A percentile compares a stretch with the other conserved stretches of the same genome.
phyloP scores from a whole-genome alignment of 257 asterid species.

The Rhazya stricta region DNA sequence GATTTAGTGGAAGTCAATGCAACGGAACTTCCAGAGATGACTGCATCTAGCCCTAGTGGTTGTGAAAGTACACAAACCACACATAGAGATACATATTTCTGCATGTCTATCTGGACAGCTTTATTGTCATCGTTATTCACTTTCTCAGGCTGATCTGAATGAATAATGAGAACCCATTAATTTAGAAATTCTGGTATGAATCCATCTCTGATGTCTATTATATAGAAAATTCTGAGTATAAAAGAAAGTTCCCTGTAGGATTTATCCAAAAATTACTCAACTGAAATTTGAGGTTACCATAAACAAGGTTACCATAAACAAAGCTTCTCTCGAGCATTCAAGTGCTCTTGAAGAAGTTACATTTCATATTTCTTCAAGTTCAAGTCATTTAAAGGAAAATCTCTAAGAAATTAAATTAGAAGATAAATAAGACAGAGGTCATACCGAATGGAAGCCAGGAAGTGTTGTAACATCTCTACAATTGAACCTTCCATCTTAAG shows the following conservation, averaged over 20 bases:
- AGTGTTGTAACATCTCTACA: not conserved
- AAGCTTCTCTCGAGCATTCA: not conserved
- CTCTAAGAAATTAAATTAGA: not conserved
- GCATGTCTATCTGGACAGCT: not conserved
- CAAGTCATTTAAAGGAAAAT: too few species aligned
- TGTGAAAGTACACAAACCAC: not conserved
- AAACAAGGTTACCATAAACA: too few species aligned
- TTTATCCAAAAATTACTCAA: not conserved
- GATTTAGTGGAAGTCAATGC: not conserved
- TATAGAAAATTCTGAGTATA: too few species aligned
- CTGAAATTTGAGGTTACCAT: not conserved
- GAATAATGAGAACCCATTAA: not conserved
- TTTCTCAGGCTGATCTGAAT: not conserved
- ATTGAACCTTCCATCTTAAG: conserved; percentile 3
- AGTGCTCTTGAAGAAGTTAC: not conserved
- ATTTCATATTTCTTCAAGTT: not conserved
- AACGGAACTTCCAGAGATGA: not conserved
- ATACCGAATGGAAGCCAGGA: not conserved
- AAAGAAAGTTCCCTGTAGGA: not conserved
- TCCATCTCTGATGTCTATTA: not conserved
- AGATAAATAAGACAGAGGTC: not conserved
- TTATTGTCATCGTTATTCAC: too few species aligned
- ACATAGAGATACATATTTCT: not conserved
- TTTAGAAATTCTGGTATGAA: not conserved
- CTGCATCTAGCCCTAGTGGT: not conserved